Evolutionary conservation across 1,284 basidiomycete species (phyloP).

Genomic region (Marasmius oreades): DNA sequence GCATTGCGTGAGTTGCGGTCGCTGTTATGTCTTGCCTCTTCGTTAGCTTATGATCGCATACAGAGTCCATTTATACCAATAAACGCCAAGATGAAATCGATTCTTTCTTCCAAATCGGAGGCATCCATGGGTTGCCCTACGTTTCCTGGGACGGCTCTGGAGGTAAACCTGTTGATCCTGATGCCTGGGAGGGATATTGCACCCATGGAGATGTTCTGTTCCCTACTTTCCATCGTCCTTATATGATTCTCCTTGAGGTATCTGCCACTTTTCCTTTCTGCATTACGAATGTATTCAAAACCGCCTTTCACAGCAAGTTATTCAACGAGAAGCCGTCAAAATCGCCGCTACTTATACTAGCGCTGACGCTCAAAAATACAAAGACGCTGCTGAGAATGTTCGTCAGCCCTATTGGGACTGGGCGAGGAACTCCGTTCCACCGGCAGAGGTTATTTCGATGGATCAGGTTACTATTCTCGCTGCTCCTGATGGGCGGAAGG

Average conservation of each 20-base stretch:
- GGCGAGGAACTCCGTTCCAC: constrained; percentile 40
- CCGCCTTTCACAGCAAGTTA: constrained; percentile 37
- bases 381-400: constrained; percentile 34
- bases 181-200: constrained; percentile 41
- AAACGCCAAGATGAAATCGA: constrained; percentile 26
- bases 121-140: constrained; percentile 48
- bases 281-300: too few relatives aligned
- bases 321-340: constrained; percentile 33
- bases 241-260: constrained; percentile 47
- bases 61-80: constrained; percentile 32
- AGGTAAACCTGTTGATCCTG: constrained; percentile 18
- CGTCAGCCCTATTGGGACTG: constrained; percentile 53
- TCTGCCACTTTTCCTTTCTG: constrained; percentile 3
- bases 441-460: constrained; percentile 37
- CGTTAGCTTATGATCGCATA: not conserved
- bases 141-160: constrained; percentile 38
- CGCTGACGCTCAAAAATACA: constrained; percentile 30
- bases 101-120: constrained; percentile 43
- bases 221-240: constrained; percentile 53
- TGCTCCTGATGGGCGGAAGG: constrained; percentile 30
- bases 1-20: constrained; percentile 32
- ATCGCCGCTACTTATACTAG: constrained; percentile 42
- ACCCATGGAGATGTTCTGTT: constrained; percentile 47
- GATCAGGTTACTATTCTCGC: constrained; percentile 36
- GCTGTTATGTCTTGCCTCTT: not conserved